Evolutionary conservation across 2,329 filamentous ascomycete species (phyloP).

Genomic region (Juglanconis sp.): DNA sequence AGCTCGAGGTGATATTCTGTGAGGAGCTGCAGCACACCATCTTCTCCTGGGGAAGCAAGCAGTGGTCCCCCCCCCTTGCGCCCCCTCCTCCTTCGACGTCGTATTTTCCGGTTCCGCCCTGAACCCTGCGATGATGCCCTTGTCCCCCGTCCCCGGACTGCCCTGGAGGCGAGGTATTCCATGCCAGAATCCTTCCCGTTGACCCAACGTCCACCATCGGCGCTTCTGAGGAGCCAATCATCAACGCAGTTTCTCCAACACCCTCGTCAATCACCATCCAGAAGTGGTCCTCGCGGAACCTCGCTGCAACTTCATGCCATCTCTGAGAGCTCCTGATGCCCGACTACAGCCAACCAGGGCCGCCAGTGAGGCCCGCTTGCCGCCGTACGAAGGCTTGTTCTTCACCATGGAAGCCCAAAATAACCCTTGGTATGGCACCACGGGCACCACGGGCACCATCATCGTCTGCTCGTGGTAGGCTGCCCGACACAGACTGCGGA

Average conservation of each 20-base stretch:
- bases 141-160: slow-evolving; percentile 8
- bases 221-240: slow-evolving; percentile 18
- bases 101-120: slow-evolving; percentile 4
- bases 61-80: slow-evolving; percentile 1
- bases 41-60: slow-evolving; percentile 8
- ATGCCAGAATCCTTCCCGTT: slow-evolving; percentile 8
- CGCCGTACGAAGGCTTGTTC: slow-evolving; percentile 20
- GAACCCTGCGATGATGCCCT: slow-evolving; percentile 8
- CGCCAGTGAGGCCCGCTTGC: slow-evolving; percentile 26
- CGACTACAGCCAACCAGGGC: slow-evolving; percentile 29
- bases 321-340: slow-evolving; percentile 13
- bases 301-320: slow-evolving; percentile 9
- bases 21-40: slow-evolving; percentile 18
- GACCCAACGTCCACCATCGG: slow-evolving; percentile 11
- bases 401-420: slow-evolving; percentile 23
- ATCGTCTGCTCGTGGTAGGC: slow-evolving; percentile 7
- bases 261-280: slow-evolving; percentile 14
- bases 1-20: slow-evolving; percentile 12
- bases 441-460: not conserved
- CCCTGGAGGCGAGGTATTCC: slow-evolving; percentile 9
- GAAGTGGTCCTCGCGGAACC: slow-evolving; percentile 8
- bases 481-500: slow-evolving; percentile 5
- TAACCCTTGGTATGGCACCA: slow-evolving; percentile 21
- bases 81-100: slow-evolving; percentile 11
- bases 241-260: not conserved